A percentile compares a stretch with the other conserved stretches of the same genome.
phyloP scores from a whole-genome alignment of 108 stramenopile species.

The Conticribra weissflogii region DNA sequence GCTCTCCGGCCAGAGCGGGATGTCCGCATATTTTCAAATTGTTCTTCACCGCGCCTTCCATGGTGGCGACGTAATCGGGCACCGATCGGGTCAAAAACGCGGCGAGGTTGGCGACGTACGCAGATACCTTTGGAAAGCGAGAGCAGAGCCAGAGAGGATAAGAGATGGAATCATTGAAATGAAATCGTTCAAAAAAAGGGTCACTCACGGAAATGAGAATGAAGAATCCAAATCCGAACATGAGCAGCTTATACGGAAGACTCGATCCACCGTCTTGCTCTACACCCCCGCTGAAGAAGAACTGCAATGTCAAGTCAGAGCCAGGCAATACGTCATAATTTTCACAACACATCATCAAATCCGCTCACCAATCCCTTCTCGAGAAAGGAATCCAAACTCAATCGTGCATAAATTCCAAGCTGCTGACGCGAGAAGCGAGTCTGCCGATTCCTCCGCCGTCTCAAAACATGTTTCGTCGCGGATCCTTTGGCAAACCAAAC shows the following conservation, averaged over 20 bases:
- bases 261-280: slow-evolving; percentile 13
- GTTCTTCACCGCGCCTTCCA: neutral
- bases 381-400: neutral
- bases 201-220: neutral
- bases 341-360: too few species aligned
- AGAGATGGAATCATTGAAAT: neutral
- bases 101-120: slow-evolving; percentile 23
- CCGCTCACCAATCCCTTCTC: slow-evolving; percentile 1
- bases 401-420: neutral
- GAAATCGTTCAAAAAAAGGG: neutral
- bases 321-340: too few species aligned
- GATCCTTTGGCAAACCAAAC: neutral
- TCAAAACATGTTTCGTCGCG: too few species aligned
- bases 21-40: slow-evolving; percentile 11
- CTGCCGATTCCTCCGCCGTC: neutral
- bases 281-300: slow-evolving; percentile 23
- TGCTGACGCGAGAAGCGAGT: neutral
- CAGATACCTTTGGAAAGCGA: slow-evolving; percentile 4
- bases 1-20: slow-evolving; percentile 7
- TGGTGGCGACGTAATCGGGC: neutral
- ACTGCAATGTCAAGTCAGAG: too few species aligned
- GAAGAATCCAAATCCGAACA: slow-evolving; percentile 28
- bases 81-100: slow-evolving; percentile 14
- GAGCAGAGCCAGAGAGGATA: neutral
- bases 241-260: slow-evolving; percentile 13